Percentiles rank a stretch among this genome's conserved stretches.
These are phyloP conservation scores for Heterobasidion annosum DNA, from an alignment of 1,284 basidiomycete species.

Conservation along the genomic window DNA sequence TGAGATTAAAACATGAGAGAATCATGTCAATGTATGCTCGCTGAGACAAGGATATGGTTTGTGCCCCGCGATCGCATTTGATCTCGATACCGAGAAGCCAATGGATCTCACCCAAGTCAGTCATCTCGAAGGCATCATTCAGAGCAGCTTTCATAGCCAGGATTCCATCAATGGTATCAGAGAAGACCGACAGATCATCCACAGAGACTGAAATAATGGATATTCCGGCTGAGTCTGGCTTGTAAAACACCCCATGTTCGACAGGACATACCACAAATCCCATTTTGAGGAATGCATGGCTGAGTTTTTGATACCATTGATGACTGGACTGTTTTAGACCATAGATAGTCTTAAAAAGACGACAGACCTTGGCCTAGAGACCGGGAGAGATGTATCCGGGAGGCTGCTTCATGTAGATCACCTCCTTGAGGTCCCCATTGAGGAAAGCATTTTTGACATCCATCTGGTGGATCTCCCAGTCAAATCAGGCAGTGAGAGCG, in stretches of 20 bases:
- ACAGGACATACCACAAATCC: slow-evolving; percentile 11
- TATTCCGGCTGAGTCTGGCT: neutral
- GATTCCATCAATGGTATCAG: neutral
- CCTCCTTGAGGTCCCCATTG: slow-evolving; percentile 22
- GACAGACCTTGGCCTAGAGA: slow-evolving; percentile 7
- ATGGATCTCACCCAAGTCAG: slow-evolving; percentile 12
- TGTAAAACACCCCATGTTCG: slow-evolving; percentile 14
- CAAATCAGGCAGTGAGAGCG: slow-evolving; percentile 23
- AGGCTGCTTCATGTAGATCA: slow-evolving; percentile 23
- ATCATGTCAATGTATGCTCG: no score
- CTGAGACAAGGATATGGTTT: no score
- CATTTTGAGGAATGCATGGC: slow-evolving; percentile 3
- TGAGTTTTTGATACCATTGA: slow-evolving; percentile 16
- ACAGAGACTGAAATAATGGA: slow-evolving; percentile 18
- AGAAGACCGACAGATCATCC: slow-evolving; percentile 20
- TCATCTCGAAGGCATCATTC: slow-evolving; percentile 6
- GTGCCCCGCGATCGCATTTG: no score
- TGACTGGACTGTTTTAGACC: slow-evolving; percentile 16
- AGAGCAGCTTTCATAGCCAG: slow-evolving; percentile 5
- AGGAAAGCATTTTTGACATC: slow-evolving; percentile 33
- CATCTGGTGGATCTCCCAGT: slow-evolving; percentile 26
- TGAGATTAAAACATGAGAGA: slow-evolving; percentile 16
- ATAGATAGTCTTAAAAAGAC: slow-evolving; percentile 15
- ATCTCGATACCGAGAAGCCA: slow-evolving; percentile 19
- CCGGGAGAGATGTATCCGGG: slow-evolving; percentile 12